Percentiles rank a stretch among this genome's conserved stretches.
These are phyloP conservation scores for Sclerotinia trifoliorum DNA, from an alignment of 2,329 filamentous ascomycete genomes.

Conservation along the genomic window DNA sequence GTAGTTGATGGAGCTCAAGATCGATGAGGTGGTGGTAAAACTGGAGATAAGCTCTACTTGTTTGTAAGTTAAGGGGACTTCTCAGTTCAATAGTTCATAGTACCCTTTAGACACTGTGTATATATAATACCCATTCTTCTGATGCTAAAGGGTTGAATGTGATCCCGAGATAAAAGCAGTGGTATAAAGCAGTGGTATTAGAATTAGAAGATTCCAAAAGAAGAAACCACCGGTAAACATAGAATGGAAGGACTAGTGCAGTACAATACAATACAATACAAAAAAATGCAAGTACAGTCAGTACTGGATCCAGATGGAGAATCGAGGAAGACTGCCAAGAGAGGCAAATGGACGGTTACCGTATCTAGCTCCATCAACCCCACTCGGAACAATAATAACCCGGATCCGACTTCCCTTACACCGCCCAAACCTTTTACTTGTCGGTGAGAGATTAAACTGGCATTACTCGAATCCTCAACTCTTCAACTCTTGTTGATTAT, in stretches of 20 bases:
- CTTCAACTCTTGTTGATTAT: slow-evolving; percentile 14
- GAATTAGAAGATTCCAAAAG: background rate
- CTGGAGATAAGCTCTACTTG: background rate
- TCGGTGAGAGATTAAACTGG: slow-evolving; percentile 21
- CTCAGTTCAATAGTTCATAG: background rate
- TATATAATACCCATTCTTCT: background rate
- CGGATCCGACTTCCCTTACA: slow-evolving; percentile 6
- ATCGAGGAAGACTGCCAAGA: background rate
- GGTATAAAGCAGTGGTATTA: background rate
- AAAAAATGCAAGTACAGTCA: background rate
- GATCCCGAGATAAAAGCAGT: background rate
- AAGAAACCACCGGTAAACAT: background rate
- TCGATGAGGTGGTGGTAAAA: background rate
- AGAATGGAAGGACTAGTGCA: background rate
- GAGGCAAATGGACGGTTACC: background rate
- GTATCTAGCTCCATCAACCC: background rate
- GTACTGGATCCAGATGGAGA: no score
- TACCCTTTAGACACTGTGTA: background rate
- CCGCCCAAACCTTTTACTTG: slow-evolving; percentile 18
- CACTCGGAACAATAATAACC: slow-evolving; percentile 7
- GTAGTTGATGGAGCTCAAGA: background rate
- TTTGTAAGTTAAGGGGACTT: background rate
- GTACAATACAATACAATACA: no score
- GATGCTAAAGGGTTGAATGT: background rate
- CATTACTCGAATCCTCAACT: slow-evolving; percentile 19